Evolutionary conservation across 2,329 filamentous ascomycete species (phyloP), one percentile per base, ranked within the genome.

Genomic region (Colletotrichum acutatum): DNA sequence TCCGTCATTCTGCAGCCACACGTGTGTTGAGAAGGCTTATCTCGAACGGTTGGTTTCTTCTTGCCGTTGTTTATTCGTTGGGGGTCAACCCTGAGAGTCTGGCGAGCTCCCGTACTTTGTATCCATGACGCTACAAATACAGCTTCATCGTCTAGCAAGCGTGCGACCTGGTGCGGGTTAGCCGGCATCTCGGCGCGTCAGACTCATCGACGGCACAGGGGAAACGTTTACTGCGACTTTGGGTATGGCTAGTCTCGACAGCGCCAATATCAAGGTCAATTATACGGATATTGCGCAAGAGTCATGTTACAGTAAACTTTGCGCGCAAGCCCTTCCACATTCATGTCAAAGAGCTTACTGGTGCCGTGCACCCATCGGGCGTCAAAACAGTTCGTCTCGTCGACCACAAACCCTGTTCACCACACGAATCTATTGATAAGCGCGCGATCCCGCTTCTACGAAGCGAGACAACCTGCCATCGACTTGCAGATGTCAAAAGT

Each of bases 1-100:
- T 71, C 57, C 62, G 46, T 68, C 53, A 63, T 57, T 58, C 68
- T 46, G 71, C 62, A 74, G 58, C 46, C 52, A 67, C 71, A 71
- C 59, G 66, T 65, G 53, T 53, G 49, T 30, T 42, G 26, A 54
- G 24, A 57, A 61, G 60, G 70, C 70, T 70, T 72, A 60, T 70
- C 60, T 65, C 58, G 42, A 60, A 60, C 30, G n/a, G 42, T 58
- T 26, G 42, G 14, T 69, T 64, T 58, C 49, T 69, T 58, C 59
- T 56, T 58, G 30, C 28, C n/a, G 28, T 37, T 14, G 42, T 32
- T 14, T 32, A 26, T 26, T 52, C 19, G 56, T 49, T 49, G 64
- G 34, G 57, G 57, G 28, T 60, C 19, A 37, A 49, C 42, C 42
- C 42, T 49, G 42, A 49, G 42, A 49, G 19, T 8, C 16, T 42